Base-by-base conservation (phyloP, 306 rosid genomes). In the Psophocarpus tetragonolobus region DNA sequence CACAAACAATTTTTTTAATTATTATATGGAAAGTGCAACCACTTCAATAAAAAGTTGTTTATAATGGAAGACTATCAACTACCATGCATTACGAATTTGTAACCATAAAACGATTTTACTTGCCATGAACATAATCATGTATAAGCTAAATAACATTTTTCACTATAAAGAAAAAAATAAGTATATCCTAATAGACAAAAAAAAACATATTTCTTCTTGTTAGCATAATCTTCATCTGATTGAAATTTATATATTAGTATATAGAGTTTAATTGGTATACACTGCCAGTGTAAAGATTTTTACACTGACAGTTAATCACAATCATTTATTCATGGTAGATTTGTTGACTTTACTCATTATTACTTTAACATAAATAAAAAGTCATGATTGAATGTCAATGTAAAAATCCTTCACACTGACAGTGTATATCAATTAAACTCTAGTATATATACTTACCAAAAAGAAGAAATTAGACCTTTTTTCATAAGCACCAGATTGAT, bases 51-150 rank as follows among this genome's bases (percentile, higher is more conserved):
- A 24, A 57, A 15, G 11, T 4, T 39, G 54, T 36, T 12, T 35
- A 54, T 73, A 41, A 42, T 41, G 24, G 67, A 72, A 35, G 77
- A 12, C n/a, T n/a, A n/a, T 18, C 29, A 30, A 71, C 65, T 21
- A 53, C 36, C n/a, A 12, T 12, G n/a, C 15, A 42, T 39, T 42
- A 13, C n/a, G 6, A 3, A 15, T 21, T n/a, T n/a, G 7, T 13
- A 39, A 10, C 12, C 24, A 24, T 36, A 53, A 57, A 14, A 24
- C 42, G 41, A 41, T 29, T 2, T 13, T 54, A 54, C 21, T 13
- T 57, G 65, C n/a, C 61, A 11, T 23, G 4, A 56, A 11, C 63
- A 53, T 29, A 20, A 53, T 51, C 24, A 51, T 51, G 36, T 53
- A 33, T 38, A 7, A 10, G 20, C 36, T 58, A 53, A 57, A 38